Percentiles rank a stretch among this genome's conserved stretches.
Evolutionary conservation across 495 filamentous ascomycete genomes (phyloP).

Genomic region (Trichoderma asperelloides): DNA sequence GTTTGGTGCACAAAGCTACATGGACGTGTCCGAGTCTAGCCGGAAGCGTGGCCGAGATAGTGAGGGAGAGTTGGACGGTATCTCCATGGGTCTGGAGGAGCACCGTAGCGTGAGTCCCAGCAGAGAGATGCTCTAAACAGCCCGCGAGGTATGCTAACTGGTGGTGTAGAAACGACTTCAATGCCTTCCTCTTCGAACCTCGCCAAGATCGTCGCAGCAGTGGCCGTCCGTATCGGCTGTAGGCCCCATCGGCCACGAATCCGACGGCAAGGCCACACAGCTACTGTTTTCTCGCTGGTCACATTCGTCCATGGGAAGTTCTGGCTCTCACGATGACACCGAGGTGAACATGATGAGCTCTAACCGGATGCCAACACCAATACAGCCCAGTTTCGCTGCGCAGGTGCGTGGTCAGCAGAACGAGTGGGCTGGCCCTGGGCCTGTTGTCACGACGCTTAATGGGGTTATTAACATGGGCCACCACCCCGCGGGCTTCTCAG

Average conservation of each 20-base stretch:
- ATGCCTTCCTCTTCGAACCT: slow-evolving; percentile 32
- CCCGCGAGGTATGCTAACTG: slow-evolving; percentile 7
- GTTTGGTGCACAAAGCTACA: not conserved
- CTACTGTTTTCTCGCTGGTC: slow-evolving; percentile 11
- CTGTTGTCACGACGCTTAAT: slow-evolving; percentile 27
- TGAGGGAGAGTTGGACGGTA: slow-evolving; percentile 20
- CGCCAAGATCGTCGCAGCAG: slow-evolving; percentile 28
- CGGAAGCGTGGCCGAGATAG: slow-evolving; percentile 28
- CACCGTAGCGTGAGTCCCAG: slow-evolving; percentile 35
- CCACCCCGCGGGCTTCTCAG: slow-evolving; percentile 24
- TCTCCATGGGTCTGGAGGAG: slow-evolving; percentile 35
- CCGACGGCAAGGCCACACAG: slow-evolving; percentile 19
- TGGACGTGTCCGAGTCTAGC: slow-evolving; percentile 14
- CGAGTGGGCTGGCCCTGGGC: slow-evolving; percentile 24
- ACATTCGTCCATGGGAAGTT: slow-evolving; percentile 16
- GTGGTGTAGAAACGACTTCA: slow-evolving; percentile 37
- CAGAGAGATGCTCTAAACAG: not conserved
- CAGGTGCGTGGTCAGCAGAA: slow-evolving; percentile 34
- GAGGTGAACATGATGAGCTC: slow-evolving; percentile 1
- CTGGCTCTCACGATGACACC: not conserved
- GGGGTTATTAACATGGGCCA: slow-evolving; percentile 33
- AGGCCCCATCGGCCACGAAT: slow-evolving; percentile 28
- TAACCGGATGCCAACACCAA: slow-evolving; percentile 44
- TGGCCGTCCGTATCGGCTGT: slow-evolving; percentile 25
- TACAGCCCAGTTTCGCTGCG: slow-evolving; percentile 38